phyloP scores from a whole-genome alignment of 805 yeast species.

The Kazachstania taianensis region DNA sequence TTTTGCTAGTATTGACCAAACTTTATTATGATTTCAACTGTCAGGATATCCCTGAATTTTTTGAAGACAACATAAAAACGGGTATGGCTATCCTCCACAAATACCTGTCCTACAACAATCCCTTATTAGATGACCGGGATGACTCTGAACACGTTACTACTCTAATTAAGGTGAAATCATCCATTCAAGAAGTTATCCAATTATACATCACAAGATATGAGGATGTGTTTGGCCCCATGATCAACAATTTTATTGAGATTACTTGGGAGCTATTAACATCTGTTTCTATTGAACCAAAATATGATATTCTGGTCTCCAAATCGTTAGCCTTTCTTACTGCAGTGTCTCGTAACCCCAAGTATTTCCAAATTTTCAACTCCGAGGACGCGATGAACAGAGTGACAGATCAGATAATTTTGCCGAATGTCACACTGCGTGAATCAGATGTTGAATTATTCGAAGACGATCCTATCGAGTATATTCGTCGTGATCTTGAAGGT shows the following conservation, averaged over 20 bases:
- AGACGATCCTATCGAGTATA: conserved; percentile 92
- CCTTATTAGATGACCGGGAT: conserved; percentile 43
- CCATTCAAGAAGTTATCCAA: conserved; percentile 75
- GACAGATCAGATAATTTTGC: conserved; percentile 74
- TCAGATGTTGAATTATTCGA: conserved; percentile 88
- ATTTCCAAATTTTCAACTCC: conserved; percentile 51
- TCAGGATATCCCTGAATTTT: conserved; percentile 96
- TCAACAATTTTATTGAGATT: conserved; percentile 68
- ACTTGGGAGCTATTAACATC: conserved; percentile 69
- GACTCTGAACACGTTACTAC: conserved; percentile 58
- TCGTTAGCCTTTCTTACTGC: conserved; percentile 75
- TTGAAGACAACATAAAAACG: conserved; percentile 73
- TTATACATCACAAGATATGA: conserved; percentile 85
- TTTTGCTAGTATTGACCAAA: conserved; percentile 60
- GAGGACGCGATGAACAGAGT: conserved; percentile 62
- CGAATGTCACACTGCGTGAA: conserved; percentile 78
- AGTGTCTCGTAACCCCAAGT: conserved; percentile 60
- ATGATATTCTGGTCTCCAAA: conserved; percentile 75
- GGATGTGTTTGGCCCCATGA: conserved; percentile 76
- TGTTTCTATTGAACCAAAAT: conserved; percentile 61
- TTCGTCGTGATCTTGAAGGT: conserved; percentile 90
- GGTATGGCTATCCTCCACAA: conserved; percentile 80
- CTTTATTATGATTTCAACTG: conserved; percentile 90
- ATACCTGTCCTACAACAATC: conserved; percentile 55
- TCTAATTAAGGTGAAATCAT: conserved; percentile 62